Base-by-base conservation (phyloP, 1,139 yeast genomes). In the Scheffersomyces cryptocercus region DNA sequence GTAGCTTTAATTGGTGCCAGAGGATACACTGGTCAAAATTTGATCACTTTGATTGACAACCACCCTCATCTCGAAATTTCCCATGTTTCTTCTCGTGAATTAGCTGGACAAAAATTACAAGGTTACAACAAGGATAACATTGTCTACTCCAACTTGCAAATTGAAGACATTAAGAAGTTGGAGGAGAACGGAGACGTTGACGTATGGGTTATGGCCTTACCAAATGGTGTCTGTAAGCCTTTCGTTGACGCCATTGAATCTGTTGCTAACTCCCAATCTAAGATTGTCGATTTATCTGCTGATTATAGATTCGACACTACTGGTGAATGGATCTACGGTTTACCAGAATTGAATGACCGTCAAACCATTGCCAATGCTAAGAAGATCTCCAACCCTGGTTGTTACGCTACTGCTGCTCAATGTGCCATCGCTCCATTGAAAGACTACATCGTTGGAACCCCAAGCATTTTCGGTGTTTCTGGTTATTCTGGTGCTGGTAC, bases 401-500 rank as follows among this genome's bases (percentile, higher is more conserved):
- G 99, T 73, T 93, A 91, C 63, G 98, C 99, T 13, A 93, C 99
- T 40, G 98, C 95, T 42, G 95, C 98, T 5, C 98, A 95, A 73
- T 70, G 89, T 39, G 95, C 97, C 8, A 85, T 95, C 62, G 84
- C 95, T 35, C 99, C 99, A 29, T 73, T 95, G 57, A 65, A 71
- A 28, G 81, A 84, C 32, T 80, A 77, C 61, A 68, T 82, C 36
- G 66, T 70, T 15, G 93, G 95, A 28, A 74, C 78, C 31, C 98
- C 99, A 40, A 75, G 89, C 4, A 75, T 93, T 15, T 93, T 93
- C 64, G 99, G 99, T 62, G 95, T 93, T 33, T 88, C 97, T 39
- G 99, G 99, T 38, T 93, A 93, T 67, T 91, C 99, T 15, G 99
- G 99, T 47, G 99, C 99, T 13, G 99, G 99, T 52, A 91, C 99